These are phyloP conservation scores for Apiotrichum laibachii DNA, from an alignment of 1,284 basidiomycete genomes.

Conservation along the genomic window DNA sequence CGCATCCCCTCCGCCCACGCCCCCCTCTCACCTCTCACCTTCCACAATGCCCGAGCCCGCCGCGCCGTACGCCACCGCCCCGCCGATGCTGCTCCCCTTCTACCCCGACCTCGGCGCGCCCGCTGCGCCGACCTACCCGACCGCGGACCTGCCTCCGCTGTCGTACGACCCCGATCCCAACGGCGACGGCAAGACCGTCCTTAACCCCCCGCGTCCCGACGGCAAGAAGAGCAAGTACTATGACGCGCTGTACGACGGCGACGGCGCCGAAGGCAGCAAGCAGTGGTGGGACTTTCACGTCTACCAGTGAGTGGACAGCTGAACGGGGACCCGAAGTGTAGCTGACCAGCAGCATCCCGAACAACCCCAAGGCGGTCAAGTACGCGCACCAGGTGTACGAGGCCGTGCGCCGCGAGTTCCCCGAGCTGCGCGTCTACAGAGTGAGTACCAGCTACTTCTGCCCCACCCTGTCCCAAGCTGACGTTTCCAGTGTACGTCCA, in stretches of 20 bases:
- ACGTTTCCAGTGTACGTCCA: slow-evolving; percentile 8
- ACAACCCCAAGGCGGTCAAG: slow-evolving; percentile 21
- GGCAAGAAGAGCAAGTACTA: slow-evolving; percentile 20
- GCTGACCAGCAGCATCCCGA: slow-evolving; percentile 4
- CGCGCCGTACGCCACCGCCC: too few species aligned
- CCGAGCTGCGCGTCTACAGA: slow-evolving; percentile 21
- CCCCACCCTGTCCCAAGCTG: too few species aligned
- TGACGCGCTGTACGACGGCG: slow-evolving; percentile 17
- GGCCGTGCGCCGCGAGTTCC: slow-evolving; percentile 25
- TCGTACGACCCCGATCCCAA: slow-evolving; percentile 54
- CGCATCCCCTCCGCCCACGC: too few species aligned
- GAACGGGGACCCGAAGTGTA: slow-evolving; percentile 36
- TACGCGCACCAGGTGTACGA: slow-evolving; percentile 25
- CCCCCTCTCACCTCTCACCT: not conserved
- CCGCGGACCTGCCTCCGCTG: slow-evolving; percentile 36
- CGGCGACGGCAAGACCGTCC: slow-evolving; percentile 62
- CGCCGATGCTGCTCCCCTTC: not conserved
- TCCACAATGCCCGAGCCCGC: not conserved
- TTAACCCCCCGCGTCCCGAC: slow-evolving; percentile 23
- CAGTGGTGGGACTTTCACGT: slow-evolving; percentile 26
- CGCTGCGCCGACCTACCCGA: slow-evolving; percentile 6
- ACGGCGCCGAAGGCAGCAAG: slow-evolving; percentile 5
- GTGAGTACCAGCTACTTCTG: slow-evolving; percentile 8
- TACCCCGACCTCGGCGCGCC: slow-evolving; percentile 11
- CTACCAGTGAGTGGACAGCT: slow-evolving; percentile 16